A percentile compares a stretch with the other conserved stretches of the same genome.
phyloP scores from a whole-genome alignment of 2,329 filamentous ascomycete genomes.

The Botrytis byssoidea region DNA sequence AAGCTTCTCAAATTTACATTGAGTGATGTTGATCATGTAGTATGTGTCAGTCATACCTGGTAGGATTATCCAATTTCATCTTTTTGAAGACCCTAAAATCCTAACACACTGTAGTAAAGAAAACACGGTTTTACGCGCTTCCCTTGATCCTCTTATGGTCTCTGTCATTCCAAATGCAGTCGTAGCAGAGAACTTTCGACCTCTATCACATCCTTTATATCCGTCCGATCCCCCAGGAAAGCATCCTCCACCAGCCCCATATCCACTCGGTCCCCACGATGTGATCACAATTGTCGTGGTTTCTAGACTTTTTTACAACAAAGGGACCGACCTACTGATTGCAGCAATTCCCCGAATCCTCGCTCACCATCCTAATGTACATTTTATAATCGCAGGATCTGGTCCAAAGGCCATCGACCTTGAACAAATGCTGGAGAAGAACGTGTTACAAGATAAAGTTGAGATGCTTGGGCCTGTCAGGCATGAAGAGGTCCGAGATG shows the following conservation, averaged over 20 bases:
- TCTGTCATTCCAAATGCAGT: conserved; percentile 98
- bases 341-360: conserved; percentile 92
- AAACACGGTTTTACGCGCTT: conserved; percentile 92
- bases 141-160: conserved; percentile 92
- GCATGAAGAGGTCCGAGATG: conserved; percentile 94
- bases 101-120: conserved; percentile 68
- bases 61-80: conserved; percentile 44
- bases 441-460: conserved; percentile 89
- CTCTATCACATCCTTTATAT: conserved; percentile 54
- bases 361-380: conserved; percentile 84
- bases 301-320: conserved; percentile 97
- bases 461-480: conserved; percentile 88
- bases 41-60: conserved; percentile 98
- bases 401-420: conserved; percentile 96
- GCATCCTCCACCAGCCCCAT: conserved; percentile 50
- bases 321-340: conserved; percentile 95
- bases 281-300: conserved; percentile 96
- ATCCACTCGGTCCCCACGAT: conserved; percentile 75
- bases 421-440: conserved; percentile 96
- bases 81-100: background rate
- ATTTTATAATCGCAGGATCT: conserved; percentile 94
- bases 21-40: conserved; percentile 96
- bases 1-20: conserved; percentile 94
- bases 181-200: conserved; percentile 92
- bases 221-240: conserved; percentile 40